A percentile compares a stretch with the other conserved stretches of the same genome.
Conservation (phyloP, 2,329 filamentous ascomycete genomes). For the Xylaria hypoxylon region DNA sequence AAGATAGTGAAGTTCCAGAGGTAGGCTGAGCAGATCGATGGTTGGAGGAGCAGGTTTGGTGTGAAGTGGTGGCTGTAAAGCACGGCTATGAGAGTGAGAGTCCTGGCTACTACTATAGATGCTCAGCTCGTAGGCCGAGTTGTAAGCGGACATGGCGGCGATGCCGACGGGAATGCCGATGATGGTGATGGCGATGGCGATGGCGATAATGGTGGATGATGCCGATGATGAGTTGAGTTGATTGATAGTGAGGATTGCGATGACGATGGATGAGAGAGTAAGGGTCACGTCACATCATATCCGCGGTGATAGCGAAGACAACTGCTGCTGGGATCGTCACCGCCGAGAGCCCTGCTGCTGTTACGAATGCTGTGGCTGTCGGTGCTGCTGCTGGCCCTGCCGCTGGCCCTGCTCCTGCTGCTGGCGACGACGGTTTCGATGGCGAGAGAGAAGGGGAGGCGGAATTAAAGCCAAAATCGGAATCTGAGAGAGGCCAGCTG, state of each 20-base stretch:
- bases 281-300: background rate
- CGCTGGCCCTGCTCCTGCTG: background rate
- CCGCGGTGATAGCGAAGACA: conserved; percentile 1
- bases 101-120: conserved; percentile 18
- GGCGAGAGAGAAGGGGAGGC: conserved; percentile 21
- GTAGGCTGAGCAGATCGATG: conserved; percentile 42
- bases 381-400: background rate
- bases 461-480: conserved; percentile 5
- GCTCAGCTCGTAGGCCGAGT: conserved; percentile 29
- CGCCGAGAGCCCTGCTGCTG: background rate
- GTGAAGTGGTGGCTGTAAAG: conserved; percentile 8
- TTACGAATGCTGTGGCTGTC: background rate
- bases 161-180: conserved; percentile 7
- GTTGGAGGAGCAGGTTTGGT: conserved; percentile 8
- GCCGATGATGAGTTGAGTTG: background rate
- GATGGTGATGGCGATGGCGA: conserved; percentile 1
- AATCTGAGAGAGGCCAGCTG: conserved; percentile 24
- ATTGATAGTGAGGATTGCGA: background rate
- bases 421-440: conserved; percentile 8
- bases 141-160: conserved; percentile 40
- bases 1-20: conserved; percentile 48
- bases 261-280: conserved; percentile 5
- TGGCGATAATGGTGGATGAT: conserved; percentile 2
- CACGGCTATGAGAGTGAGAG: conserved; percentile 18
- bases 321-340: background rate